phyloP scores from a whole-genome alignment of 495 filamentous ascomycete species.

The Collariella sp. region DNA sequence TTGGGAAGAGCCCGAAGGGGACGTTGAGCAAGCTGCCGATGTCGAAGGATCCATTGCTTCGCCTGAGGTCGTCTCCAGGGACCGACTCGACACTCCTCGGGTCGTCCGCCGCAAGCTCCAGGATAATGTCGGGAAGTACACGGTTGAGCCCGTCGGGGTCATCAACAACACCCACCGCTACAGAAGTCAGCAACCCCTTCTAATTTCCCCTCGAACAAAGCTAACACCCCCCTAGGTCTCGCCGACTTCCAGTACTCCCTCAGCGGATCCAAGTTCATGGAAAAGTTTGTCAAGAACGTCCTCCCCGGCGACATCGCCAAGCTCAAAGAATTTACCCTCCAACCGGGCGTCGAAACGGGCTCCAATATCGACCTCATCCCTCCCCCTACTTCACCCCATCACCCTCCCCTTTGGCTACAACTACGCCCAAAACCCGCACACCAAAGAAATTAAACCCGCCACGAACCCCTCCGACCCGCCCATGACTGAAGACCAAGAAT shows the following conservation, averaged over 20 bases:
- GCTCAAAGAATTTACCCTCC: slow-evolving; percentile 65
- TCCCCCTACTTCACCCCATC: slow-evolving; percentile 66
- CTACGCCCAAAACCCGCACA: slow-evolving; percentile 46
- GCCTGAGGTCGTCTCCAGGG: slow-evolving; percentile 28
- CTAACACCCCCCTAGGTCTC: slow-evolving; percentile 25
- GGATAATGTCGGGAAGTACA: slow-evolving; percentile 63
- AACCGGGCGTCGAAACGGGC: slow-evolving; percentile 51
- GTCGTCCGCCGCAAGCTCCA: slow-evolving; percentile 56
- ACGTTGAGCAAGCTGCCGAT: slow-evolving; percentile 5
- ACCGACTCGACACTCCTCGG: slow-evolving; percentile 34
- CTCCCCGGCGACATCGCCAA: slow-evolving; percentile 56
- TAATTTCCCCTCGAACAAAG: background rate
- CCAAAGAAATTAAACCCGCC: slow-evolving; percentile 34
- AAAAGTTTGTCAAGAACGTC: slow-evolving; percentile 54
- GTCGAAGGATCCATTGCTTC: slow-evolving; percentile 13
- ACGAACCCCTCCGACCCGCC: slow-evolving; percentile 10
- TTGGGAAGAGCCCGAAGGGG: slow-evolving; percentile 48
- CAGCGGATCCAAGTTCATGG: slow-evolving; percentile 51
- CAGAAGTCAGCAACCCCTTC: slow-evolving; percentile 44
- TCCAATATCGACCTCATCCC: slow-evolving; percentile 63
- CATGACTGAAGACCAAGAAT: slow-evolving; percentile 24
- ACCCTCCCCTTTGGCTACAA: slow-evolving; percentile 61
- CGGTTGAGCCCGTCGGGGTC: slow-evolving; percentile 59
- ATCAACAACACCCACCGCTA: slow-evolving; percentile 81
- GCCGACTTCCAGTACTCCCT: slow-evolving; percentile 71